Base-by-base conservation (phyloP, 768 basidiomycete species). In the Amanita pallidorosea region DNA sequence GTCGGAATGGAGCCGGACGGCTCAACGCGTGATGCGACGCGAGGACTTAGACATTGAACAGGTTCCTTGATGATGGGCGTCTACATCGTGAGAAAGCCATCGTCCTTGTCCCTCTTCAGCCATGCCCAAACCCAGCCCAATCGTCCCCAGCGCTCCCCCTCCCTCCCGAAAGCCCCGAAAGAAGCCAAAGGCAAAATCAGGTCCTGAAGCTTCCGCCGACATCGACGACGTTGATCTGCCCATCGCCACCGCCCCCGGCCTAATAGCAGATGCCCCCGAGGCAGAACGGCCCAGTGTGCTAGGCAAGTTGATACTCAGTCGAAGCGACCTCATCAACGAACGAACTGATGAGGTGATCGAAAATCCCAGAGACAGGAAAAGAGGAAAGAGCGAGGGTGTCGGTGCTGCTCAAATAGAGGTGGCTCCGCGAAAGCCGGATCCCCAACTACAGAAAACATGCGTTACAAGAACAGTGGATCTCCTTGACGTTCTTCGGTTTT, bases 131-230 rank as follows among this genome's bases (percentile, higher is more conserved):
- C 22, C 64, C 29, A 31, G 11, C 29, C n/a, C 29, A 51, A 61
- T 85, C 55, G 74, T 91, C 51, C 88, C 89, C 23, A 88, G 89
- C 43, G 89, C 88, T 11, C 86, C 81, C 49, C 80, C 82, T 0
- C 79, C 80, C n/a, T n/a, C 68, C 3, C 74, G 83, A 34, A 88
- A 88, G 63, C 69, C 3, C 5, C 76, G 80, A 61, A 85, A 80
- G 64, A 91, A 77, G 53, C 5, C 64, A 29, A 51, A 77, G 75
- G 60, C 58, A 65, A 49, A 80, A 77, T 55, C 56, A 62, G 17
- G 64, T 58, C 12, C 74, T 72, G 55, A 70, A 70, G 18, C 27
- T 13, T 31, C 34, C n/a, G 17, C 35, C 17, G 41, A 45, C 41
- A 41, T 41, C 25, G 27, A 49, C 18, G 43, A 65, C 69, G 65